Evolutionary conservation across 2,329 filamentous ascomycete genomes (phyloP).

Genomic region (Mycosphaerella arachidis): DNA sequence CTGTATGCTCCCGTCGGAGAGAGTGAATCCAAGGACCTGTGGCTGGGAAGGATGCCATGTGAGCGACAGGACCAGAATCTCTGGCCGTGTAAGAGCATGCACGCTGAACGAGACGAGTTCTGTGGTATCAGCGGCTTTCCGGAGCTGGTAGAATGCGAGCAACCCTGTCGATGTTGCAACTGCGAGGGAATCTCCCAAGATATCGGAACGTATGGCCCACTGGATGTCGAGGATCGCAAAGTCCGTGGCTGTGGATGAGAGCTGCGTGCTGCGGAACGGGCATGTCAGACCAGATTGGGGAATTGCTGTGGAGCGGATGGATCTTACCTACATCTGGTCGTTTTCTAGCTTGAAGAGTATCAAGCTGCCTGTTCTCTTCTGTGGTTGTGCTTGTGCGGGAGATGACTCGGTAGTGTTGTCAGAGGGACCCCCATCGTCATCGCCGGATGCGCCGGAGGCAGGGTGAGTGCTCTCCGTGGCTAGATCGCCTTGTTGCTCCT

Average conservation of each 20-base stretch:
- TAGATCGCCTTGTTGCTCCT: conserved; percentile 10
- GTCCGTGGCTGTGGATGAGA: conserved; percentile 21
- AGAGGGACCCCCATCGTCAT: conserved; percentile 10
- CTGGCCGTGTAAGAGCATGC: conserved; percentile 49
- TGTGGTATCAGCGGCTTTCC: conserved; percentile 23
- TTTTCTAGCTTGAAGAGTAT: conserved; percentile 57
- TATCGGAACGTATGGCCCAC: conserved; percentile 57
- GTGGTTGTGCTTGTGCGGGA: conserved; percentile 7
- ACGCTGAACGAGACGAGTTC: conserved; percentile 28
- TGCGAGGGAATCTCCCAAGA: conserved; percentile 52
- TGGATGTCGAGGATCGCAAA: conserved; percentile 68
- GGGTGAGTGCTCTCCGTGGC: not conserved
- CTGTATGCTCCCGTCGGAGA: conserved; percentile 61
- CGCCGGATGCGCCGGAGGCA: conserved; percentile 1
- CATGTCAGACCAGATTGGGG: conserved; percentile 7
- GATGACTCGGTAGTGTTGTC: not conserved
- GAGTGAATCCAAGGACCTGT: conserved; percentile 62
- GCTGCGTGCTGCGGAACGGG: conserved; percentile 28
- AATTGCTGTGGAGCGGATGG: not conserved
- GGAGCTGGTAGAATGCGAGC: conserved; percentile 59
- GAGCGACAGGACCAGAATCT: conserved; percentile 66
- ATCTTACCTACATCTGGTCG: conserved; percentile 52
- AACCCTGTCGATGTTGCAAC: conserved; percentile 73
- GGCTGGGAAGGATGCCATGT: conserved; percentile 61
- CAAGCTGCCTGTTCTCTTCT: conserved; percentile 64